These are phyloP conservation scores for Wolfiporia cocos DNA, from an alignment of 1,284 basidiomycete species.

Conservation along the genomic window DNA sequence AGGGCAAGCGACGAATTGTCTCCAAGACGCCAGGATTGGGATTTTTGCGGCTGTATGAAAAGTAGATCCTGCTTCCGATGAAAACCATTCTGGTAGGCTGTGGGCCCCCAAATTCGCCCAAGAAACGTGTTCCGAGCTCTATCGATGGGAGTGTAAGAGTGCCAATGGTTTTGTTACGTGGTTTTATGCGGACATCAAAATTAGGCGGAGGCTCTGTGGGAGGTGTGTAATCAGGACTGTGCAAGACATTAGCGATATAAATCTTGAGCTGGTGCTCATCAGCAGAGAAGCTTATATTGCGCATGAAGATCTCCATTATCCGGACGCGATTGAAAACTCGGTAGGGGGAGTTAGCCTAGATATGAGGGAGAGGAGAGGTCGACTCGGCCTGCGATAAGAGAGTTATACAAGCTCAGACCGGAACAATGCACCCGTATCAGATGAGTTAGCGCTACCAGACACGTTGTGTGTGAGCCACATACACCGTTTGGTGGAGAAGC, in stretches of 20 bases:
- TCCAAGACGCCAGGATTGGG: conserved; percentile 34
- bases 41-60: conserved; percentile 29
- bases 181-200: conserved; percentile 38
- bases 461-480: too few relatives aligned
- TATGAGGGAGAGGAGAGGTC: too few relatives aligned
- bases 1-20: conserved; percentile 36
- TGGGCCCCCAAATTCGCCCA: conserved; percentile 35
- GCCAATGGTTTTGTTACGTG: conserved; percentile 30
- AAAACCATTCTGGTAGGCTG: conserved; percentile 18
- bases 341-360: too few relatives aligned
- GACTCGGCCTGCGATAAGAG: too few relatives aligned
- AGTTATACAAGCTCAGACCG: too few relatives aligned
- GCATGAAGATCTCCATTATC: conserved; percentile 35
- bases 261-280: conserved; percentile 29
- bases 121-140: conserved; percentile 35
- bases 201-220: conserved; percentile 34
- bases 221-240: conserved; percentile 31
- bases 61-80: conserved; percentile 30
- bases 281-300: conserved; percentile 30
- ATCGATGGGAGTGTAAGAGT: conserved; percentile 41
- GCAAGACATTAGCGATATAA: conserved; percentile 39
- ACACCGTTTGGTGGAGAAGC: too few relatives aligned
- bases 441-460: too few relatives aligned
- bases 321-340: too few relatives aligned
- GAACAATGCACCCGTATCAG: too few relatives aligned